These are phyloP conservation scores for Astrothelium subdiscretum DNA, from an alignment of 495 filamentous ascomycete genomes.

Conservation along the genomic window DNA sequence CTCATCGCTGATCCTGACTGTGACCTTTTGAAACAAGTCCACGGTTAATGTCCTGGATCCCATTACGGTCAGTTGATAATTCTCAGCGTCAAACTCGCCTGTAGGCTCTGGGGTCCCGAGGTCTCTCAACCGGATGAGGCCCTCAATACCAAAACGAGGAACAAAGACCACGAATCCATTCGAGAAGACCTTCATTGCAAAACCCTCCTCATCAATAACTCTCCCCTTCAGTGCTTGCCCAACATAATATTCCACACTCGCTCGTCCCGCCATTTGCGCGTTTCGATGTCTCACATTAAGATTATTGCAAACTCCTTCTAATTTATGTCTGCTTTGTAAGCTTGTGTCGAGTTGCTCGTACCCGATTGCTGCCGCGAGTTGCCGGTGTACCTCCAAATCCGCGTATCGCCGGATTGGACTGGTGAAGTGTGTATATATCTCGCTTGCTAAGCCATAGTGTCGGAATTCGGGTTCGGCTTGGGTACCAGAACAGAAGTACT, in stretches of 20 bases:
- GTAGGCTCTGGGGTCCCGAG: slow-evolving; percentile 61
- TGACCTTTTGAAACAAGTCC: slow-evolving; percentile 82
- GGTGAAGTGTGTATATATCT: slow-evolving; percentile 98
- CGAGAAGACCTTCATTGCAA: slow-evolving; percentile 91
- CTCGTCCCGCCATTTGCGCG: slow-evolving; percentile 85
- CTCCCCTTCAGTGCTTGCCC: slow-evolving; percentile 86
- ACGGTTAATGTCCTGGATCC: slow-evolving; percentile 47
- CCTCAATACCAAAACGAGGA: slow-evolving; percentile 88
- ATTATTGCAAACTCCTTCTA: slow-evolving; percentile 91
- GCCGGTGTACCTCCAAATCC: slow-evolving; percentile 84
- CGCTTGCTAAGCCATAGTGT: slow-evolving; percentile 87
- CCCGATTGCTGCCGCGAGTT: slow-evolving; percentile 87
- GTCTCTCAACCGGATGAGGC: slow-evolving; percentile 74
- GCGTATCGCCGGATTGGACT: slow-evolving; percentile 94
- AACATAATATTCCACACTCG: slow-evolving; percentile 92
- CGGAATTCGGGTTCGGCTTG: slow-evolving; percentile 88
- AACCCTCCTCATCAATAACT: slow-evolving; percentile 75
- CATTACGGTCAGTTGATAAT: slow-evolving; percentile 56
- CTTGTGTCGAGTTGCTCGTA: slow-evolving; percentile 75
- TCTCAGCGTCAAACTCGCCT: slow-evolving; percentile 70
- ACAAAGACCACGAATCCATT: slow-evolving; percentile 96
- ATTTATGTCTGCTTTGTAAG: slow-evolving; percentile 61
- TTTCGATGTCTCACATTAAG: slow-evolving; percentile 97
- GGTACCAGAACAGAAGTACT: slow-evolving; percentile 92
- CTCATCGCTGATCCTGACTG: slow-evolving; percentile 77